A percentile compares a stretch with the other conserved stretches of the same genome.
Conservation (phyloP, 202 grass and related monocot species). For the Zoysia matrella region DNA sequence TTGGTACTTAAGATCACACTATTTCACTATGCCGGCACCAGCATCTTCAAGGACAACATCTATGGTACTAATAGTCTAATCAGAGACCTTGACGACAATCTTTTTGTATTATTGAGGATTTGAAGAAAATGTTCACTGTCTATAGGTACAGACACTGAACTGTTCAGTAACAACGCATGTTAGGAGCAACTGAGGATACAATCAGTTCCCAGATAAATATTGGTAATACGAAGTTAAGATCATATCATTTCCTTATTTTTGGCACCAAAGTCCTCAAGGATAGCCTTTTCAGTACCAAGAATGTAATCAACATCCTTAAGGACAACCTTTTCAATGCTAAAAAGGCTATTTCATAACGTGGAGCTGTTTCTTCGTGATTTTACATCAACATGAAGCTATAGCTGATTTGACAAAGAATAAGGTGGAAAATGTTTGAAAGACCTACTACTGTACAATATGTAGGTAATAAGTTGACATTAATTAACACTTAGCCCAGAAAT, state of each 20-base stretch:
- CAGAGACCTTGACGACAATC: neutral
- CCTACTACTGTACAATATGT: neutral
- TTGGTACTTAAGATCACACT: neutral
- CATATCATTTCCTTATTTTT: no score
- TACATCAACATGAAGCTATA: conserved; percentile 10
- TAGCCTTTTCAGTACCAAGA: no score
- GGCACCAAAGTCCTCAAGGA: no score
- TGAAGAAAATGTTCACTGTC: no score
- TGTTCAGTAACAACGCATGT: no score
- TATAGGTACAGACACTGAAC: no score
- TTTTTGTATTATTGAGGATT: no score
- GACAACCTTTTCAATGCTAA: conserved; percentile 8
- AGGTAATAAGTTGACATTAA: neutral
- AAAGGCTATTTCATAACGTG: neutral
- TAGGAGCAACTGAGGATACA: no score
- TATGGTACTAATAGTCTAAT: conserved; percentile 33
- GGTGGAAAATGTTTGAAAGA: conserved; percentile 2
- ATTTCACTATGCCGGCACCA: neutral
- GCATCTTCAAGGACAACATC: conserved; percentile 12
- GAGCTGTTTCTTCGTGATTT: neutral
- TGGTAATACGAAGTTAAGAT: no score
- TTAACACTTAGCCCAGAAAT: no score
- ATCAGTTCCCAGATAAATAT: no score
- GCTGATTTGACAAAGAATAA: neutral
- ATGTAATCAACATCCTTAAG: no score